Evolutionary conservation across 1,284 basidiomycete species (phyloP).

Genomic region (Lentinus polychrous): DNA sequence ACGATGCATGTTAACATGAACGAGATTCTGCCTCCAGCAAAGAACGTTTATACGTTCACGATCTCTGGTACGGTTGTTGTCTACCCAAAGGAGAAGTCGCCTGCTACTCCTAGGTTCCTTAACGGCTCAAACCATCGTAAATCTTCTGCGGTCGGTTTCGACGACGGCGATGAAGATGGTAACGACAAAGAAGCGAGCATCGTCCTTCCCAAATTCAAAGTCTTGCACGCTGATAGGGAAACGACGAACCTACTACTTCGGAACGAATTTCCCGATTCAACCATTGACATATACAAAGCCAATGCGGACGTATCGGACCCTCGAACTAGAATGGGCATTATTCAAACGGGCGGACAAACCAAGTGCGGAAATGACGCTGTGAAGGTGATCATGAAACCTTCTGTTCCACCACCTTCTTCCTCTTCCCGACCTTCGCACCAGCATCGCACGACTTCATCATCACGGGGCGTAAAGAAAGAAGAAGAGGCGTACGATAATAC

Average conservation of each 20-base stretch:
- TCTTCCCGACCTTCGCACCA: not conserved
- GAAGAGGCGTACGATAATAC: not conserved
- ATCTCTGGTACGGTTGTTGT: slow-evolving; percentile 61
- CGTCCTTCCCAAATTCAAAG: slow-evolving; percentile 57
- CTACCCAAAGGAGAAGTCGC: slow-evolving; percentile 30
- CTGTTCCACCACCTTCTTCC: slow-evolving; percentile 20
- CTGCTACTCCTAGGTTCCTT: not conserved
- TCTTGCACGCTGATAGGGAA: slow-evolving; percentile 59
- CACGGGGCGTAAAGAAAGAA: too few species aligned
- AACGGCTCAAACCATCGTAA: slow-evolving; percentile 16
- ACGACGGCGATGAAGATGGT: slow-evolving; percentile 18
- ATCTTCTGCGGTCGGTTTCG: slow-evolving; percentile 15
- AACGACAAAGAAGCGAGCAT: slow-evolving; percentile 36
- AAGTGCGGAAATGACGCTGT: slow-evolving; percentile 51
- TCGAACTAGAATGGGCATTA: slow-evolving; percentile 51
- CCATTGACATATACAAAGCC: slow-evolving; percentile 55
- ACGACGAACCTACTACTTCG: slow-evolving; percentile 45
- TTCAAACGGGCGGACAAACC: slow-evolving; percentile 50
- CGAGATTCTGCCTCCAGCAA: slow-evolving; percentile 57
- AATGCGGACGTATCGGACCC: slow-evolving; percentile 51
- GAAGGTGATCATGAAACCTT: slow-evolving; percentile 43
- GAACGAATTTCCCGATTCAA: slow-evolving; percentile 45
- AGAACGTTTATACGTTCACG: slow-evolving; percentile 56
- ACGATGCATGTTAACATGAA: slow-evolving; percentile 76
- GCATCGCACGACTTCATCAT: too few species aligned